Conservation (phyloP, 495 filamentous ascomycete genomes). For the Lophiostoma macrostomum region DNA sequence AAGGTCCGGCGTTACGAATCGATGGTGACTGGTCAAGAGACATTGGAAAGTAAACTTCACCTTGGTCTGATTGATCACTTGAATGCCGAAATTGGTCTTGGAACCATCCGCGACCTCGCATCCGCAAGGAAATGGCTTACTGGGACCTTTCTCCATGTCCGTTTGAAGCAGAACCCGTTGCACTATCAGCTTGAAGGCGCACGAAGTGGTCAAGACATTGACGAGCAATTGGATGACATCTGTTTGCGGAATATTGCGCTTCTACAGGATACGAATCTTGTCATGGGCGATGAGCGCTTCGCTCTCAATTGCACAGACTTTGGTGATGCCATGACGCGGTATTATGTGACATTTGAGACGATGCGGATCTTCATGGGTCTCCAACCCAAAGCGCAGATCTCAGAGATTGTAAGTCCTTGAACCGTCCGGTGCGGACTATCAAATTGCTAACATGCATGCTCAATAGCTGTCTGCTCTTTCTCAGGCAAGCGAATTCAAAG, state of each 20-base stretch:
- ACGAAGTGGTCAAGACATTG: conserved; percentile 51
- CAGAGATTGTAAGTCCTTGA: conserved; percentile 64
- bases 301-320: conserved; percentile 69
- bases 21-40: conserved; percentile 78
- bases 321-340: conserved; percentile 88
- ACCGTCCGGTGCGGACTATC: not conserved
- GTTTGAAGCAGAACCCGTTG: conserved; percentile 72
- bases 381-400: conserved; percentile 56
- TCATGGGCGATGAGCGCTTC: conserved; percentile 50
- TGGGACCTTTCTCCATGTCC: conserved; percentile 83
- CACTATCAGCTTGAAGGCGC: conserved; percentile 73
- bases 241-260: conserved; percentile 75
- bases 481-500: conserved; percentile 74
- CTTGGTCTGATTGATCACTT: conserved; percentile 86
- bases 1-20: conserved; percentile 73
- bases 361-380: conserved; percentile 75
- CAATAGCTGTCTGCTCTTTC: conserved; percentile 62
- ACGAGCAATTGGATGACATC: conserved; percentile 72
- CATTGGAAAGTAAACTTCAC: conserved; percentile 85
- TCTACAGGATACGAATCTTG: conserved; percentile 60
- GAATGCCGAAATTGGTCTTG: conserved; percentile 88
- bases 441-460: not conserved
- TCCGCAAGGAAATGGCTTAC: conserved; percentile 80
- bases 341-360: conserved; percentile 86
- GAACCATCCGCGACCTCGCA: conserved; percentile 66